Conservation (phyloP, 78 protist genomes). For the Creolimax fragrantissima region DNA sequence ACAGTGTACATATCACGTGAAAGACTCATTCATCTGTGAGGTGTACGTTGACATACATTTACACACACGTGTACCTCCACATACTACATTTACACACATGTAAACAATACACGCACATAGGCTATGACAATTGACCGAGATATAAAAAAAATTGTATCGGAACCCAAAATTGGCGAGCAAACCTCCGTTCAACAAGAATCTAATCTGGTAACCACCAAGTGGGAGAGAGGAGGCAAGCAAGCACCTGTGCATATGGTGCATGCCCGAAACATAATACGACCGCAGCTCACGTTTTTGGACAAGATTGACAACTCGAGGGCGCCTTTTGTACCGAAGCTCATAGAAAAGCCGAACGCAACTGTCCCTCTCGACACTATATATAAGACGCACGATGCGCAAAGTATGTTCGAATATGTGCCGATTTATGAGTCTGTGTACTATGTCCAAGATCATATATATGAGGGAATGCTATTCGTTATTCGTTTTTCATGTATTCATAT, state of each 20-base stretch:
- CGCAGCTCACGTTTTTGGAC: neutral
- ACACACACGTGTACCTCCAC: neutral
- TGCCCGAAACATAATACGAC: neutral
- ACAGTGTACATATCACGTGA: no score
- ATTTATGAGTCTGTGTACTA: no score
- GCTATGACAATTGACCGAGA: neutral
- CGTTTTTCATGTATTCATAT: no score
- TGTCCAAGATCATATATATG: no score
- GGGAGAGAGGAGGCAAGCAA: neutral
- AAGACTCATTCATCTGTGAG: no score
- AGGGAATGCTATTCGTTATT: no score
- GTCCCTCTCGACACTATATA: neutral
- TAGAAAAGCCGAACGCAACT: neutral
- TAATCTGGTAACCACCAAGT: neutral
- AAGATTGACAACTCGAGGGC: neutral
- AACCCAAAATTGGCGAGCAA: neutral
- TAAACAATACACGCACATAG: neutral
- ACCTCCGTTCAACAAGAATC: neutral
- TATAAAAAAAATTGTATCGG: neutral
- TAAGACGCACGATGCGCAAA: no score
- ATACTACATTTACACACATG: neutral
- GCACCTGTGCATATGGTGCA: neutral
- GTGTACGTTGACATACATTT: neutral
- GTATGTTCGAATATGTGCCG: no score
- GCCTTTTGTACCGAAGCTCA: neutral